Evolutionary conservation across 2,329 filamentous ascomycete genomes (phyloP).

Genomic region (Colletotrichum spinosum): DNA sequence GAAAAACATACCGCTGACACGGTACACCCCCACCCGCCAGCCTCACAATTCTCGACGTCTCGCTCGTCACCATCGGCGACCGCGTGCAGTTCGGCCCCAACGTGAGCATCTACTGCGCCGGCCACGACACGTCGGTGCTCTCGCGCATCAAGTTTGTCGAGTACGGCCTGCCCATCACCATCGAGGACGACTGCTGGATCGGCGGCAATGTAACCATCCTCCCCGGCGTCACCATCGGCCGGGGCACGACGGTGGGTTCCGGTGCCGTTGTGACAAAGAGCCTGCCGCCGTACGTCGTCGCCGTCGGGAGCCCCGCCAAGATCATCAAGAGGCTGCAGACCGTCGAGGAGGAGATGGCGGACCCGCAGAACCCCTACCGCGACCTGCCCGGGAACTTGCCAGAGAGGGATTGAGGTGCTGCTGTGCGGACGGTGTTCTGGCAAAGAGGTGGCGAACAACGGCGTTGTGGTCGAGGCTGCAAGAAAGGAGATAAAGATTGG

Average conservation of each 20-base stretch:
- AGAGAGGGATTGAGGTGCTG: constrained; percentile 1
- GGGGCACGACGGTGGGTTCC: constrained; percentile 53
- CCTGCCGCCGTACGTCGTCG: constrained; percentile 50
- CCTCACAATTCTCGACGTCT: constrained; percentile 63
- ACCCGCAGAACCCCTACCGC: constrained; percentile 25
- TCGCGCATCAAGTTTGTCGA: constrained; percentile 60
- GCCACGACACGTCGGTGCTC: constrained; percentile 62
- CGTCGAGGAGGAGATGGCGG: constrained; percentile 29
- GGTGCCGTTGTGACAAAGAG: constrained; percentile 53
- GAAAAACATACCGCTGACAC: neutral
- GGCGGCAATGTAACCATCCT: constrained; percentile 57
- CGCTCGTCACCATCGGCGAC: constrained; percentile 63
- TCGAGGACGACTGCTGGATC: constrained; percentile 62
- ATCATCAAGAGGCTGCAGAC: constrained; percentile 43
- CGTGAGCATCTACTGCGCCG: constrained; percentile 63
- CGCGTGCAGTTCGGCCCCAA: constrained; percentile 64
- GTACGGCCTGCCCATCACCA: constrained; percentile 58
- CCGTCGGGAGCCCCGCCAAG: constrained; percentile 50
- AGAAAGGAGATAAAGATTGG: neutral
- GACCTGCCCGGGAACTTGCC: constrained; percentile 13
- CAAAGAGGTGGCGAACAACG: neutral
- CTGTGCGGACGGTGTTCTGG: neutral
- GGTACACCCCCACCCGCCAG: constrained; percentile 6
- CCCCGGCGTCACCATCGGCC: constrained; percentile 54
- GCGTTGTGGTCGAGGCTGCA: no score